phyloP scores from a whole-genome alignment of 805 yeast species.

The Saturnispora mendoncae region DNA sequence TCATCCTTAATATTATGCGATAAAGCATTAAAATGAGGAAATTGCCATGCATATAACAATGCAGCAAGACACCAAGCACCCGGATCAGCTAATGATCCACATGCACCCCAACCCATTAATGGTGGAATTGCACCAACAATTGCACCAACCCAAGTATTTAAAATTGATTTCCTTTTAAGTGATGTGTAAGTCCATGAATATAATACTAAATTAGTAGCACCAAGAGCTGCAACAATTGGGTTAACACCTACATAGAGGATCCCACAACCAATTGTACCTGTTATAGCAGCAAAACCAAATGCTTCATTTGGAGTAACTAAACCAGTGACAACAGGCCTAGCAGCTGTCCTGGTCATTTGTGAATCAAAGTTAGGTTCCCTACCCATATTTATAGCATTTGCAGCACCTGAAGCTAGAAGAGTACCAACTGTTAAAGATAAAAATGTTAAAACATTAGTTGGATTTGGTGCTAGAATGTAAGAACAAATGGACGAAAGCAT shows the following conservation, averaged over 20 bases:
- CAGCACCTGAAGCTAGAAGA: constrained; percentile 81
- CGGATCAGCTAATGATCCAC: constrained; percentile 70
- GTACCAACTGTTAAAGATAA: constrained; percentile 77
- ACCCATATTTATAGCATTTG: constrained; percentile 96
- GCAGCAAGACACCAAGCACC: constrained; percentile 95
- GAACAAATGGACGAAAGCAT: constrained; percentile 90
- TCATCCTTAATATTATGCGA: constrained; percentile 84
- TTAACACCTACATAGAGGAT: constrained; percentile 76
- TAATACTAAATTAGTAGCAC: constrained; percentile 66
- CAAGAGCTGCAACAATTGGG: constrained; percentile 74
- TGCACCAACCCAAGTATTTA: constrained; percentile 98
- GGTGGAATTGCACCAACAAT: constrained; percentile 99
- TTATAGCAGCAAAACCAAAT: constrained; percentile 61
- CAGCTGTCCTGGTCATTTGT: constrained; percentile 78
- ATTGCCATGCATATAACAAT: constrained; percentile 92
- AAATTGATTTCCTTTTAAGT: constrained; percentile 70
- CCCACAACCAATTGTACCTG: constrained; percentile 65
- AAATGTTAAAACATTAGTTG: constrained; percentile 65
- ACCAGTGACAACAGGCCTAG: constrained; percentile 87
- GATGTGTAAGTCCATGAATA: constrained; percentile 92
- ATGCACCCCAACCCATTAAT: constrained; percentile 98
- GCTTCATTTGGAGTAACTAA: constrained; percentile 69
- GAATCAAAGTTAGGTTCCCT: constrained; percentile 87
- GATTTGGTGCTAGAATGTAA: constrained; percentile 81
- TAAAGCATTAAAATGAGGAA: constrained; percentile 92